Evolutionary conservation across 2,329 filamentous ascomycete genomes (phyloP).

Genomic region (Penicillium sp.): DNA sequence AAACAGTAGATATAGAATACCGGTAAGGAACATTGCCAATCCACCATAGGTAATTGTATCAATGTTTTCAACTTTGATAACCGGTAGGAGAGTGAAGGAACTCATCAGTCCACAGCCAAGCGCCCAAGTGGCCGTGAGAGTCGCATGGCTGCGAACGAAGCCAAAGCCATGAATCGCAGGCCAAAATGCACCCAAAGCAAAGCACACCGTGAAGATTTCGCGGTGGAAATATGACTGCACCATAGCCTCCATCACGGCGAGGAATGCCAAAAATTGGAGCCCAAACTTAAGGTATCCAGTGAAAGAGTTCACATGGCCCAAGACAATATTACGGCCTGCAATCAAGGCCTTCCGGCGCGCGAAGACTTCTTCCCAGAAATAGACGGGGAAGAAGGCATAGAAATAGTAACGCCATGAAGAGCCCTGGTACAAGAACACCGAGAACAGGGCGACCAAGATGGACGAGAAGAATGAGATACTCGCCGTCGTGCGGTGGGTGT

Average conservation of each 20-base stretch:
- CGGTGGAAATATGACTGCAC: conserved; percentile 89
- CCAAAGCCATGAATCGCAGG: conserved; percentile 70
- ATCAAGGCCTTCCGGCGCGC: conserved; percentile 70
- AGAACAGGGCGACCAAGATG: conserved; percentile 72
- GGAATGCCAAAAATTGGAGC: conserved; percentile 66
- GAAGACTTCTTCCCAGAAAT: conserved; percentile 96
- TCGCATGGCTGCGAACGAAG: conserved; percentile 69
- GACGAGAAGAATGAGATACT: conserved; percentile 73
- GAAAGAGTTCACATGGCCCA: conserved; percentile 67
- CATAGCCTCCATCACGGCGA: conserved; percentile 77
- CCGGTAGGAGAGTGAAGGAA: conserved; percentile 83
- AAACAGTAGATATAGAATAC: conserved; percentile 75
- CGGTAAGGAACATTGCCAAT: conserved; percentile 72
- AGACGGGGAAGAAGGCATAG: conserved; percentile 87
- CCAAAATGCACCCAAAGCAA: conserved; percentile 75
- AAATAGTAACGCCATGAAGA: conserved; percentile 85
- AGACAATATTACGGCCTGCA: conserved; percentile 67
- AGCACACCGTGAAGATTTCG: conserved; percentile 81
- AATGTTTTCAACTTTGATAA: conserved; percentile 79
- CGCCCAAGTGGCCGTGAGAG: conserved; percentile 71
- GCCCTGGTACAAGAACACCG: conserved; percentile 75
- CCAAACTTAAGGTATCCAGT: conserved; percentile 60
- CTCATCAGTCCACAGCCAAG: conserved; percentile 82
- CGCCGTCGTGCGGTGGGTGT: conserved; percentile 62
- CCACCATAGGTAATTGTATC: conserved; percentile 75